Evolutionary conservation across 352 stramenopile genomes (phyloP), one percentile per base, ranked within the genome.

Genomic region (Globisporangium acanthophoron): DNA sequence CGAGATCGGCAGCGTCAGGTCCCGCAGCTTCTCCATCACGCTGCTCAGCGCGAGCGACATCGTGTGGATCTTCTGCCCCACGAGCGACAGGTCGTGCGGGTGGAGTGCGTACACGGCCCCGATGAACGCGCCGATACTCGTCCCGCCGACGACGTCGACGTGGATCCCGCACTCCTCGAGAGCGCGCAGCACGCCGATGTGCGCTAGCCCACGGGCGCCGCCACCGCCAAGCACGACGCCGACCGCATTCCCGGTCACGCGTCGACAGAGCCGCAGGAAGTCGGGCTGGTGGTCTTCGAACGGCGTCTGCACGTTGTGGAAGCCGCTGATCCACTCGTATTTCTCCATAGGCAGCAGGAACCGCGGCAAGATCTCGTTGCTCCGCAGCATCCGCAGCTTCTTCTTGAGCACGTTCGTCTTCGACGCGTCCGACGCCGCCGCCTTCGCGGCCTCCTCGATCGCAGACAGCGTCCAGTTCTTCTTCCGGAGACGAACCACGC

Each of bases 131-230:
- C 87, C 87, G 53, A 93, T 93, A 39, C 86, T 95, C 6, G 93
- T 98, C 8, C 96, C 96, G 21, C 88, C 96, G 51, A 98, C 86
- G 5, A 98, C 83, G 65, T 99, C 96, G 0, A 98, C 80, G 29
- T 96, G 88, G 15, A 98, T 82, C 0, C 90, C 91, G 31, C 84
- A 92, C 58, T 98, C 93, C 49, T 97, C 80, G 29, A 99, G 71
- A 3, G 92, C 94, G 35, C 79, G 80, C 12, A 98, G 73, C 0
- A 99, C 89, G 12, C 95, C 92, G 52, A 99, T 84, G 74, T 99
- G 96, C 6, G 93, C 92, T 4, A 98, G 72, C 13, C 95, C 96
- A 61, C 95, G 68, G 18, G 93, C 94, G 53, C 94, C 96, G 11
- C 96, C 96, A 53, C 93, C 95, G 46, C 93, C 93, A 40, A 99